Evolutionary conservation across 2,329 filamentous ascomycete genomes (phyloP), one percentile per base, ranked within the genome.

Genomic region (Beauveria australis): DNA sequence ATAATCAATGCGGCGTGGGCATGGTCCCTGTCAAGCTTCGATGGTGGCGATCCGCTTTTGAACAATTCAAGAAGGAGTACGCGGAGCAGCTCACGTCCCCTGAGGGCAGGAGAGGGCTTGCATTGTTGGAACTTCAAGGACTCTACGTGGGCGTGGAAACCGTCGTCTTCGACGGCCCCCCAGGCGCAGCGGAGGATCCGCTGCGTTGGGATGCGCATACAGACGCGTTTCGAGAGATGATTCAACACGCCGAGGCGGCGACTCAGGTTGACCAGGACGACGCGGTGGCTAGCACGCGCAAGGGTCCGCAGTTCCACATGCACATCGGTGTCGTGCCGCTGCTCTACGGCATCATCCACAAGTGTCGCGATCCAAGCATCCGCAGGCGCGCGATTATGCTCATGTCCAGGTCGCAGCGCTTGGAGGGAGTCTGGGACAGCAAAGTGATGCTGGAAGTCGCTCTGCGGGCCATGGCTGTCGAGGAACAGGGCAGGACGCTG

Each of bases 301-400:
- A 47, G 12, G 16, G 28, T 18, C 46, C 60, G 3, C 60, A 58
- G 22, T 61, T 61, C 26, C 54, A 61, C 33, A 61, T 61, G 60
- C 54, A 61, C 43, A 61, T 49, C 3, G 60, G 60, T 16, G 33
- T 57, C 4, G 60, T 58, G 6, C 54, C 60, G 12, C 30, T 61
- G 2, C 30, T 59, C 7, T 58, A 58, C 33, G 54, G 47, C 26
- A 57, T 61, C 30, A 54, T 54, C 10, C 41, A 41, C 22, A 58
- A 59, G 24, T 61, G 60, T 49, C 53, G 60, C 9, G 60, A 59
- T 33, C 60, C 60, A n/a, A n/a, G 28, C 3, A 59, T 61, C n/a
- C 54, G 60, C 3, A 19, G 60, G 16, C 53, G 43, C 5, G 60
- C 60, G 8, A 19, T 57, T 9, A 22, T 55, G 5, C 41, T 61